Base-by-base conservation (phyloP, 768 basidiomycete genomes). In the Candolleomyces efflorescens region DNA sequence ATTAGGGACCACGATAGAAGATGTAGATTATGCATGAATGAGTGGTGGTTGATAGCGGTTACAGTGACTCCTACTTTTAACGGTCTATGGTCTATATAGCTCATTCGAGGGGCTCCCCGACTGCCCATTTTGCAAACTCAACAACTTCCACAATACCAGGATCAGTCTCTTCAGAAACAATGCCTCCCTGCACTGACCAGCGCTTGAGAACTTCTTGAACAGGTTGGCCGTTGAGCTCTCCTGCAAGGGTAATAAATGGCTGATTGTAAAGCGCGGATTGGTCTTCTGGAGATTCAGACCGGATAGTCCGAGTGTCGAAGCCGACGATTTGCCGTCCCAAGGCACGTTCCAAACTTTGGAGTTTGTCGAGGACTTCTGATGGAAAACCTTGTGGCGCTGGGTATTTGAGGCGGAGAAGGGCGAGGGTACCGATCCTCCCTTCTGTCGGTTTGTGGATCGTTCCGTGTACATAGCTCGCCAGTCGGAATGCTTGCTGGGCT, bases 241-340 rank as follows among this genome's bases (percentile, higher is more conserved):
- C 88, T n/a, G 85, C 82, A 39, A 87, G 79, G 74, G 86, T 91
- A 69, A 85, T 82, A 63, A 92, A 89, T 4, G 82, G 82, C 63
- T 92, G 91, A 24, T 81, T 77, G 65, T 90, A 90, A 47, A 93
- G 70, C 6, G 83, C 82, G 2, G 78, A 81, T 55, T 85, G 64
- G 11, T 72, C 66, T 9, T 65, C 64, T 38, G 65, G 68, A 6
- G 67, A 43, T n/a, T 62, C 53, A 22, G 69, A 62, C 24, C 66
- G 70, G 18, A 93, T 74, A 0, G 74, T 75, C 15, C 72, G 71
- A 0, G 91, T 91, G 24, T 90, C 84, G 66, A 94, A 87, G 2
- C 93, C 94, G 20, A 85, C 84, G 52, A 93, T 86, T 71, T 96
- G 94, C 43, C 92, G 81, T 10, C 87, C 89, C n/a, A 96, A 61